These are phyloP conservation scores for Colletotrichum abscissum DNA, from an alignment of 2,329 filamentous ascomycete species.

Conservation along the genomic window DNA sequence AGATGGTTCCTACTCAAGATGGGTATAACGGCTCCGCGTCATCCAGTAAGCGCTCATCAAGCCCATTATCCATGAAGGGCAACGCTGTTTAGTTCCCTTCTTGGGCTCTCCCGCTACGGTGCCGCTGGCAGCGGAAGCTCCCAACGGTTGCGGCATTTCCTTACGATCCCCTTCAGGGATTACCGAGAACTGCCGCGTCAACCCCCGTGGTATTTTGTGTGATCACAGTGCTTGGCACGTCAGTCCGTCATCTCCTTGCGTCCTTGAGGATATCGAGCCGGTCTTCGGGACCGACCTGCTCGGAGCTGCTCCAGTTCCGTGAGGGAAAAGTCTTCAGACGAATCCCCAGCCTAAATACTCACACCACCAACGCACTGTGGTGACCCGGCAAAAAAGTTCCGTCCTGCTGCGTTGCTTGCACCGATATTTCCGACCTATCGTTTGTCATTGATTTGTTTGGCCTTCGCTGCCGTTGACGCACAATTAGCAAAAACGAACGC, in stretches of 20 bases:
- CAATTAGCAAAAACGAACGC: not conserved
- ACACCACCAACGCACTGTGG: conserved; percentile 9
- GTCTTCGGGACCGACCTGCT: not conserved
- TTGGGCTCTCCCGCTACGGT: not conserved
- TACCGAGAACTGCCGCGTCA: conserved; percentile 27
- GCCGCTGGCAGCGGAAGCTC: too few species aligned
- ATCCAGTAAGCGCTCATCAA: not conserved
- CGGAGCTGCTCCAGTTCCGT: not conserved
- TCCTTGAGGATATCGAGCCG: not conserved
- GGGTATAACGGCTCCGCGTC: not conserved
- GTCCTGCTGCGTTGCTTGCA: conserved; percentile 4
- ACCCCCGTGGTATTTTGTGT: conserved; percentile 1
- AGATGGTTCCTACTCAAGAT: not conserved
- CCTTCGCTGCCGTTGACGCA: not conserved
- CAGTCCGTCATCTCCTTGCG: not conserved
- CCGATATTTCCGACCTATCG: conserved; percentile 2
- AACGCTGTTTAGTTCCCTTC: not conserved
- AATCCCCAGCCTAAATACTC: conserved; percentile 26
- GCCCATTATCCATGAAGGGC: not conserved
- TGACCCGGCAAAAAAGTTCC: conserved; percentile 13
- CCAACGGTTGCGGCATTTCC: conserved; percentile 29
- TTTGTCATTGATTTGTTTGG: not conserved
- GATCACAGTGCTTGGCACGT: conserved; percentile 9
- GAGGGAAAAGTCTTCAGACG: conserved; percentile 26
- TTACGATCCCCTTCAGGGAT: not conserved